A percentile compares a stretch with the other conserved stretches of the same genome.
Evolutionary conservation across 805 yeast species (phyloP).

Genomic region (Candida pini): DNA sequence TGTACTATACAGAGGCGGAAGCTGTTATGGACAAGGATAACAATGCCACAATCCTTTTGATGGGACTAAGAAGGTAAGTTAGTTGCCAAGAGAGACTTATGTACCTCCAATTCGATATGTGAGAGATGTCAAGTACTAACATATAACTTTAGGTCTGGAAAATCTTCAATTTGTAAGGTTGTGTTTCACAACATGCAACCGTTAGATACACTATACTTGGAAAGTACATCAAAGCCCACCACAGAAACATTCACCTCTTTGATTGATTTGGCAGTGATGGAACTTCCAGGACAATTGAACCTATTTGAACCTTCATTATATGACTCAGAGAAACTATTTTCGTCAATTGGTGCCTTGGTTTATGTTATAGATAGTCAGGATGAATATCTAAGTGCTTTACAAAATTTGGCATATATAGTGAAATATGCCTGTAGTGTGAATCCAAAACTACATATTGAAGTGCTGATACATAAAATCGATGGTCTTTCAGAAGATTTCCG

Average conservation of each 20-base stretch:
- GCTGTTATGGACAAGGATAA: conserved; percentile 39
- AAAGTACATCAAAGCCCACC: conserved; percentile 85
- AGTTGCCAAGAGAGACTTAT: background rate
- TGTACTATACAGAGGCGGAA: conserved; percentile 16
- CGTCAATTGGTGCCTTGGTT: conserved; percentile 82
- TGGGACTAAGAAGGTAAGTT: conserved; percentile 72
- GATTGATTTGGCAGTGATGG: conserved; percentile 85
- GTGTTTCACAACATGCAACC: conserved; percentile 97
- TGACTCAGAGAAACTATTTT: conserved; percentile 71
- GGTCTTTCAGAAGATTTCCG: conserved; percentile 92
- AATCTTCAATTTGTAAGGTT: conserved; percentile 92
- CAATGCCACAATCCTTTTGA: conserved; percentile 75
- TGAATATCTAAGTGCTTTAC: conserved; percentile 87
- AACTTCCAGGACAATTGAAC: conserved; percentile 89
- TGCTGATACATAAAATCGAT: conserved; percentile 91
- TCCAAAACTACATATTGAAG: conserved; percentile 84
- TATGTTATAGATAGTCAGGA: conserved; percentile 95
- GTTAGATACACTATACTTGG: conserved; percentile 82
- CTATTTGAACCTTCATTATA: conserved; percentile 74
- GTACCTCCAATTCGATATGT: no score
- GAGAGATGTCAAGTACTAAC: conserved; percentile 5
- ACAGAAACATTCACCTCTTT: conserved; percentile 78
- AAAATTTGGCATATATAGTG: conserved; percentile 81
- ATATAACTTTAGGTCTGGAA: conserved; percentile 61
- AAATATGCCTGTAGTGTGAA: conserved; percentile 82